phyloP scores from a whole-genome alignment of 225 moss, liverwort and hornwort species.

The Neckera pumila region DNA sequence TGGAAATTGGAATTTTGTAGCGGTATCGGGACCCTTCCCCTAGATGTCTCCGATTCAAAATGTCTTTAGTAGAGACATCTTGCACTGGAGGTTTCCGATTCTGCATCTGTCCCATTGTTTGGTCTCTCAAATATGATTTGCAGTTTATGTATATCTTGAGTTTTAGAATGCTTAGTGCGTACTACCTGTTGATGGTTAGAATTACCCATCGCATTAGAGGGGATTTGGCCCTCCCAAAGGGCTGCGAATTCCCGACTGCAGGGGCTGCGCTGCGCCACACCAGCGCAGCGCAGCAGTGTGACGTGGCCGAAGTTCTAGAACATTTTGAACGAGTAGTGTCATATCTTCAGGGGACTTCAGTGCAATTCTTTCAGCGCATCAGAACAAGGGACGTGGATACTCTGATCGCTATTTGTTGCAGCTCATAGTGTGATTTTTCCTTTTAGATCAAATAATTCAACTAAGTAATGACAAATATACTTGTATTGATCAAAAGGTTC shows the following conservation, averaged over 20 bases:
- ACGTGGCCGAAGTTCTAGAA: too few relatives aligned
- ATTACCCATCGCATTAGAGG: neutral
- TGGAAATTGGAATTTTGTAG: neutral
- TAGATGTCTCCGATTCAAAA: neutral
- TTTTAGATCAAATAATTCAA: neutral
- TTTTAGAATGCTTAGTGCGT: neutral
- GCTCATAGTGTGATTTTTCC: neutral
- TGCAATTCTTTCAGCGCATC: neutral
- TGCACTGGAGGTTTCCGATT: neutral
- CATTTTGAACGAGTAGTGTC: neutral
- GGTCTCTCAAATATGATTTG: neutral
- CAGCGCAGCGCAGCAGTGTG: too few relatives aligned
- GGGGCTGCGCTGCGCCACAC: too few relatives aligned
- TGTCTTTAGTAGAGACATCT: neutral
- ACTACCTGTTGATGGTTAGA: neutral
- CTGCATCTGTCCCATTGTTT: neutral
- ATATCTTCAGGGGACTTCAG: neutral
- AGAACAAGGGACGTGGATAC: neutral
- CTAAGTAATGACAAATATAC: neutral
- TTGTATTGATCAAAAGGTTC: conserved; percentile 44
- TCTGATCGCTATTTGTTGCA: neutral
- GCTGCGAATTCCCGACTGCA: too few relatives aligned
- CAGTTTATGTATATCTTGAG: neutral
- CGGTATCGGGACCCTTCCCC: neutral
- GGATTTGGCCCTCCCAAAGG: too few relatives aligned